A percentile compares a stretch with the other conserved stretches of the same genome.
phyloP scores from a whole-genome alignment of 768 basidiomycete genomes.

The Xanthoconium purpureum region DNA sequence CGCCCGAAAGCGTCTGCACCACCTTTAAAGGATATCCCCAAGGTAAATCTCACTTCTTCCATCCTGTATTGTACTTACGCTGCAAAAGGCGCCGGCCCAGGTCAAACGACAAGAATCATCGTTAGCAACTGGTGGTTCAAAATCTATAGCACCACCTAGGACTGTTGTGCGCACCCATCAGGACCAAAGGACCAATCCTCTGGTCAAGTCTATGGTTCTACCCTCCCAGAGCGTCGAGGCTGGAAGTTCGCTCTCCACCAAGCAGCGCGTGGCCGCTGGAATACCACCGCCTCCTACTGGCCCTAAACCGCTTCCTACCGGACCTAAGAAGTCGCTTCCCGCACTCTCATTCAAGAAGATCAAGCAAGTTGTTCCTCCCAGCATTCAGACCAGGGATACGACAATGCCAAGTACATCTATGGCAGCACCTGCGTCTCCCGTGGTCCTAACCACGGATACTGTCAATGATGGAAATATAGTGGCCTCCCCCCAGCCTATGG shows the following conservation, averaged over 20 bases:
- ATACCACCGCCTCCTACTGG: conserved; percentile 34
- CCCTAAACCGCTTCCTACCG: conserved; percentile 34
- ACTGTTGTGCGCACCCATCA: conserved; percentile 27
- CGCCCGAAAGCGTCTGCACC: neutral
- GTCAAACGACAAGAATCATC: conserved; percentile 10
- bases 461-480: neutral
- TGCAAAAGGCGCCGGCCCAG: neutral
- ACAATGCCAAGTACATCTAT: neutral
- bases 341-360: conserved; percentile 47
- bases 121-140: neutral
- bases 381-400: conserved; percentile 15
- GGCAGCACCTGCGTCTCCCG: conserved; percentile 12
- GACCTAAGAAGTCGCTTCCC: conserved; percentile 25
- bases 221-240: conserved; percentile 22
- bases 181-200: conserved; percentile 28
- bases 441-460: neutral
- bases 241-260: conserved; percentile 46
- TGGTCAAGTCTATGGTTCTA: conserved; percentile 32
- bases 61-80: neutral
- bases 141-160: conserved; percentile 14
- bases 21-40: conserved; percentile 5
- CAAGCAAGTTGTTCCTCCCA: conserved; percentile 14
- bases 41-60: conserved; percentile 7
- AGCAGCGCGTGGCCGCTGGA: conserved; percentile 45
- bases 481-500: conserved; percentile 23